phyloP scores from a whole-genome alignment of 306 rosid species.

The Rosa multiflora region DNA sequence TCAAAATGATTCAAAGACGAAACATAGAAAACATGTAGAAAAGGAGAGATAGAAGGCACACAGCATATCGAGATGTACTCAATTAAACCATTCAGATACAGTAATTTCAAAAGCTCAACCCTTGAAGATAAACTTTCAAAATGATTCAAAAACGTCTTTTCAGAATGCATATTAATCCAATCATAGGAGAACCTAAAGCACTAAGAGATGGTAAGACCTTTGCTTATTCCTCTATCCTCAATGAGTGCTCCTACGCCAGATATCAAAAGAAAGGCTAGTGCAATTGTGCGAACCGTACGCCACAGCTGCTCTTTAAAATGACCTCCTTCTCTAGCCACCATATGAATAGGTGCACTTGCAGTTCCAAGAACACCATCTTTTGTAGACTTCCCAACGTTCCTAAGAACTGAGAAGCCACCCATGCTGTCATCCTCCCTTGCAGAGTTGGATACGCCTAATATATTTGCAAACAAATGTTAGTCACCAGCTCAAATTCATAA shows the following conservation, averaged over 20 bases:
- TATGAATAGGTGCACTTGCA: conserved; percentile 73
- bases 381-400: conserved; percentile 55
- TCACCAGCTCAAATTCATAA: conserved; percentile 17
- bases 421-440: conserved; percentile 50
- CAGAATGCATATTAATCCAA: conserved; percentile 5
- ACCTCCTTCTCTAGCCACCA: conserved; percentile 61
- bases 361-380: conserved; percentile 76
- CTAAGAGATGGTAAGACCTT: conserved; percentile 53
- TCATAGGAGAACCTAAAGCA: conserved; percentile 7
- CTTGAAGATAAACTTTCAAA: neutral
- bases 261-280: conserved; percentile 59
- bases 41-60: no score
- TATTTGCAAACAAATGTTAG: conserved; percentile 14
- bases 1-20: neutral
- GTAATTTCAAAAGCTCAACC: neutral
- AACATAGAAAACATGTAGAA: no score
- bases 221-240: conserved; percentile 75
- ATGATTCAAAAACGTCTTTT: neutral
- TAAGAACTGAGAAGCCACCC: conserved; percentile 52
- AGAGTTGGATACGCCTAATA: conserved; percentile 60
- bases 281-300: conserved; percentile 64
- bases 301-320: conserved; percentile 76
- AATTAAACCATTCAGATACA: neutral
- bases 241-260: conserved; percentile 76
- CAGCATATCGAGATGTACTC: neutral